Conservation (phyloP, 2,329 filamentous ascomycete species). For the Diaporthe velutina region DNA sequence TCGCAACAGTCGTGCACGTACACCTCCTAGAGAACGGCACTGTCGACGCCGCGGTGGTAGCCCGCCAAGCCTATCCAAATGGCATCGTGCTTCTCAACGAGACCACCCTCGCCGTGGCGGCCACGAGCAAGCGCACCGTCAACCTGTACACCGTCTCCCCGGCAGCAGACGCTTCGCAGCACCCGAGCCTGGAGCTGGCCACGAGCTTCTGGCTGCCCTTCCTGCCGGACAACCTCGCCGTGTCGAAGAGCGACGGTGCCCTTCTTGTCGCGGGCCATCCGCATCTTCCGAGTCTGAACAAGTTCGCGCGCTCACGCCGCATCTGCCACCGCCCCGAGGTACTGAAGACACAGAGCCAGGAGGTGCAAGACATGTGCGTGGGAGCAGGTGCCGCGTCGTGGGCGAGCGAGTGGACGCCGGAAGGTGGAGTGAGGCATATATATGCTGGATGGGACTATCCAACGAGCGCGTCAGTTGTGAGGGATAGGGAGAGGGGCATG, state of each 20-base stretch:
- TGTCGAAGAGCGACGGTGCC: slow-evolving; percentile 44
- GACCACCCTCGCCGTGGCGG: slow-evolving; percentile 54
- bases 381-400: neutral
- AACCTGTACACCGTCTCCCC: slow-evolving; percentile 47
- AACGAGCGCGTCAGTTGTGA: slow-evolving; percentile 2
- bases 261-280: slow-evolving; percentile 57
- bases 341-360: slow-evolving; percentile 34
- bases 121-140: slow-evolving; percentile 48
- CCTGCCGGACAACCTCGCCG: slow-evolving; percentile 55
- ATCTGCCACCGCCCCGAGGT: slow-evolving; percentile 51
- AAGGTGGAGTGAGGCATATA: slow-evolving; percentile 6
- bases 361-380: neutral
- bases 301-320: slow-evolving; percentile 49
- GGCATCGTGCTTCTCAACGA: slow-evolving; percentile 55
- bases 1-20: slow-evolving; percentile 54
- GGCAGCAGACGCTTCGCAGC: neutral
- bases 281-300: slow-evolving; percentile 48
- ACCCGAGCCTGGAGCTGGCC: neutral
- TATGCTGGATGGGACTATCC: slow-evolving; percentile 22
- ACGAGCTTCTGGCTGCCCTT: slow-evolving; percentile 49
- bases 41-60: slow-evolving; percentile 44
- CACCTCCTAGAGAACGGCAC: slow-evolving; percentile 34
- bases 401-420: slow-evolving; percentile 25
- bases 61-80: slow-evolving; percentile 55
- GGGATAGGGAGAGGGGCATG: neutral